Conservation (phyloP, 1,284 basidiomycete species). For the Mycosarcoma maydis region DNA sequence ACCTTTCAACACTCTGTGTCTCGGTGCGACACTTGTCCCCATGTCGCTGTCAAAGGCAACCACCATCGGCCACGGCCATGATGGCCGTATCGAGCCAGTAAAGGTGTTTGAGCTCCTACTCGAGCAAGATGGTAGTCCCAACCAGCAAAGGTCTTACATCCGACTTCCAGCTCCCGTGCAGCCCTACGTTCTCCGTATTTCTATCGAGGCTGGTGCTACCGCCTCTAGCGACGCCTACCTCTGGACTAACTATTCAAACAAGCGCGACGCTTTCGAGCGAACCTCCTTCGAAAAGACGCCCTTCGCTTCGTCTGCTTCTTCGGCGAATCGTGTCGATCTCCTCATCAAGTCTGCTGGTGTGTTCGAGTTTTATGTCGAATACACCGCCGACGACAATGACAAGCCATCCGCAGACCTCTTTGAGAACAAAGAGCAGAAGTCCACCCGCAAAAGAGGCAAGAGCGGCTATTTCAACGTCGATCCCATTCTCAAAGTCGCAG, state of each 20-base stretch:
- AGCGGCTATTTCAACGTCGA: slow-evolving; percentile 62
- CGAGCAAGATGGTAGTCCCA: slow-evolving; percentile 59
- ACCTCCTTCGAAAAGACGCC: slow-evolving; percentile 75
- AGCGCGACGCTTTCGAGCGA: slow-evolving; percentile 79
- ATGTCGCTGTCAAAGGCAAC: slow-evolving; percentile 29
- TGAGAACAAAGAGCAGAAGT: slow-evolving; percentile 11
- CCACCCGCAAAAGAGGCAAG: slow-evolving; percentile 35
- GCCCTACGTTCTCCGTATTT: slow-evolving; percentile 58
- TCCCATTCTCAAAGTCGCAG: slow-evolving; percentile 51
- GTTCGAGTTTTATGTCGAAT: slow-evolving; percentile 63
- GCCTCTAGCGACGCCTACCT: slow-evolving; percentile 52
- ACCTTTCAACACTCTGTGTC: not conserved
- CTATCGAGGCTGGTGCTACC: slow-evolving; percentile 51
- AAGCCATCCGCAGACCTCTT: slow-evolving; percentile 17
- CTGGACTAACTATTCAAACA: slow-evolving; percentile 56
- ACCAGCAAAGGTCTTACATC: slow-evolving; percentile 50
- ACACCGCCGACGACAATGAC: slow-evolving; percentile 38
- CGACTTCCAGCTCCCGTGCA: slow-evolving; percentile 54
- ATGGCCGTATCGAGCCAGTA: slow-evolving; percentile 18
- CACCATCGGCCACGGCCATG: slow-evolving; percentile 22
- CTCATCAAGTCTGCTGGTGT: slow-evolving; percentile 51
- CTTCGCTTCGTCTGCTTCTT: slow-evolving; percentile 25
- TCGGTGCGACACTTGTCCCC: slow-evolving; percentile 6
- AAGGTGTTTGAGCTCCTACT: slow-evolving; percentile 54
- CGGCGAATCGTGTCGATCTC: slow-evolving; percentile 45